These are phyloP conservation scores for Coemansia erecta DNA, from an alignment of 192 early-diverging fungal genomes.

Conservation along the genomic window DNA sequence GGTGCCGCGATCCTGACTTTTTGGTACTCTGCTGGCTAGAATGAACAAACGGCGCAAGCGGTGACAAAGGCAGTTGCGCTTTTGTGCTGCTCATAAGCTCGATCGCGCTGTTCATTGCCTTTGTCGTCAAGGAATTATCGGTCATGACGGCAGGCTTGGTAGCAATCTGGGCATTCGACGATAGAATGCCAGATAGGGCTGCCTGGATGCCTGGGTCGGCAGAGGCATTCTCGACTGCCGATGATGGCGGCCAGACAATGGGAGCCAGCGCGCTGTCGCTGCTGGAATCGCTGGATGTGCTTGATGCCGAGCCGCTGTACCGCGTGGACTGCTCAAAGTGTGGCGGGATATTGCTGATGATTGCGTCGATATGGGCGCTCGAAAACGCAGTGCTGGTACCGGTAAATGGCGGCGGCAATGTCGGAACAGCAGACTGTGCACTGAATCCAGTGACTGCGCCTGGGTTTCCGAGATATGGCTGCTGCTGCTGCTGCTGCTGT, in stretches of 20 bases:
- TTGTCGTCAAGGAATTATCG: constrained; percentile 34
- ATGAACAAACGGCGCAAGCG: constrained; percentile 1
- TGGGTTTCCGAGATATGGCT: not conserved
- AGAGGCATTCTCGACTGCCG: not conserved
- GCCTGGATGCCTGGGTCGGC: not conserved
- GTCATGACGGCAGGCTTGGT: constrained; percentile 25
- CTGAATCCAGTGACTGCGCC: too few relatives aligned
- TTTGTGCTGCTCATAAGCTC: constrained; percentile 2
- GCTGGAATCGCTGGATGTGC: constrained; percentile 19
- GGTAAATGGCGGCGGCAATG: not conserved
- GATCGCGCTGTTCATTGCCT: constrained; percentile 40
- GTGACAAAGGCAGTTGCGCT: not conserved
- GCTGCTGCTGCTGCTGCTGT: too few relatives aligned
- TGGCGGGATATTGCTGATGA: not conserved
- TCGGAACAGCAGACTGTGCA: too few relatives aligned
- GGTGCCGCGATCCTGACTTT: constrained; percentile 1
- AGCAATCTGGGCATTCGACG: constrained; percentile 7
- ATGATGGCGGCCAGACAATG: not conserved
- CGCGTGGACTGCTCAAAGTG: not conserved
- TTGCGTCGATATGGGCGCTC: too few relatives aligned
- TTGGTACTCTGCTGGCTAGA: not conserved
- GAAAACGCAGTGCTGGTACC: too few relatives aligned
- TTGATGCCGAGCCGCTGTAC: constrained; percentile 14
- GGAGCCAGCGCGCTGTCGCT: constrained; percentile 15
- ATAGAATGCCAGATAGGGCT: constrained; percentile 8